A percentile compares a stretch with the other conserved stretches of the same genome.
These are phyloP conservation scores for Argentina anserina DNA, from an alignment of 306 rosid genomes.

Conservation along the genomic window DNA sequence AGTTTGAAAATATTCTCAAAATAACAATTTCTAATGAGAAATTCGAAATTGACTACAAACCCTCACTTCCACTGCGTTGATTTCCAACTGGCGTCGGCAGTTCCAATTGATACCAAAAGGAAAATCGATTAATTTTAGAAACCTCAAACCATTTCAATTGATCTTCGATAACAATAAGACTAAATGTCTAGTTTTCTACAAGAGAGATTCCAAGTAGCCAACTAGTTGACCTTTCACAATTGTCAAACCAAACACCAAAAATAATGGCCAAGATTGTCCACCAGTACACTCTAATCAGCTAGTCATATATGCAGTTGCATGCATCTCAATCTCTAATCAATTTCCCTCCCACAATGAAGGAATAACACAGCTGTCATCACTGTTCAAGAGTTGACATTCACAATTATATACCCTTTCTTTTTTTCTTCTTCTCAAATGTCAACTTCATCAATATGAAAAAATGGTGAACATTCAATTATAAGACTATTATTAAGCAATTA, in stretches of 20 bases:
- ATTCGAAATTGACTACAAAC: too few species aligned
- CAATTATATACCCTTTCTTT: background rate
- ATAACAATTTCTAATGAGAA: too few species aligned
- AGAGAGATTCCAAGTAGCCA: background rate
- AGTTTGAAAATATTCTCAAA: too few species aligned
- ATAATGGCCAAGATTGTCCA: background rate
- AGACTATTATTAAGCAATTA: background rate
- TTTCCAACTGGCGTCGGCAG: background rate
- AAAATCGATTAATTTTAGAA: background rate
- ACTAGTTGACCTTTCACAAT: background rate
- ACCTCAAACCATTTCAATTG: background rate
- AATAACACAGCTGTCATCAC: background rate
- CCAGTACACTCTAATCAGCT: background rate
- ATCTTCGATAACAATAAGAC: background rate
- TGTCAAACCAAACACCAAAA: slow-evolving; percentile 1
- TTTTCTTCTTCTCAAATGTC: background rate
- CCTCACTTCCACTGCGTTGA: background rate
- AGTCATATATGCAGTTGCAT: background rate
- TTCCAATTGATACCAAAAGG: background rate
- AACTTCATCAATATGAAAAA: background rate
- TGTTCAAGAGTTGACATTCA: background rate
- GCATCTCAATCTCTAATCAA: background rate
- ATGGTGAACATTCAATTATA: background rate
- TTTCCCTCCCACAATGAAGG: background rate
- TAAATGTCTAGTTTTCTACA: too few species aligned